Conservation (phyloP, 129 eudicot genomes). For the Flaveria trinervia region DNA sequence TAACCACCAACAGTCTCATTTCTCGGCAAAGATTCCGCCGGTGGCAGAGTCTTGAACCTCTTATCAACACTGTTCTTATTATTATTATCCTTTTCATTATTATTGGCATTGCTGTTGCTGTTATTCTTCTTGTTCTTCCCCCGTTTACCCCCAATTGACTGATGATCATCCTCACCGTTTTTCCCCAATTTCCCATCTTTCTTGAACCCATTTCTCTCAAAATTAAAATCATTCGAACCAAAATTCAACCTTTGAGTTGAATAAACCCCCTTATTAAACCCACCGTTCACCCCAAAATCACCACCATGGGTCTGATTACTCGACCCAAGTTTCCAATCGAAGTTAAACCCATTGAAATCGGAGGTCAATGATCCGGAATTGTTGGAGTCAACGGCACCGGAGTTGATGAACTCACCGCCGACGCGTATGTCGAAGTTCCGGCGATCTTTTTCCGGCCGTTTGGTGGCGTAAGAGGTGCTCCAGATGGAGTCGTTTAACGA, state of each 20-base stretch:
- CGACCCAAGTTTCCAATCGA: slow-evolving; percentile 61
- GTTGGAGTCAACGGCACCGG: slow-evolving; percentile 2
- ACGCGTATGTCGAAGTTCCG: slow-evolving; percentile 83
- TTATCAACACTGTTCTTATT: slow-evolving; percentile 58
- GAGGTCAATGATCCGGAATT: slow-evolving; percentile 17
- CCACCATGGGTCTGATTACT: slow-evolving; percentile 17
- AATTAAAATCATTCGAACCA: slow-evolving; percentile 6
- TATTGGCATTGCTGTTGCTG: not conserved
- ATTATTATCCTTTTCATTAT: not conserved
- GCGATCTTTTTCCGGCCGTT: slow-evolving; percentile 57
- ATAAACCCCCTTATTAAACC: slow-evolving; percentile 88
- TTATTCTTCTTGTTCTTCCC: slow-evolving; percentile 52
- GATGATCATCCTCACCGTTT: slow-evolving; percentile 37
- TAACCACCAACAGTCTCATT: slow-evolving; percentile 94
- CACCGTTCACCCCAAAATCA: slow-evolving; percentile 62
- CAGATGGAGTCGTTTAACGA: slow-evolving; percentile 91
- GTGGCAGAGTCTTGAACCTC: slow-evolving; percentile 93
- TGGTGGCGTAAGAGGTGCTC: slow-evolving; percentile 68
- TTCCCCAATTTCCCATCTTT: slow-evolving; percentile 39
- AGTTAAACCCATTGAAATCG: slow-evolving; percentile 56
- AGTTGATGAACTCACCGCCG: slow-evolving; percentile 44
- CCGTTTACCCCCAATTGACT: slow-evolving; percentile 51
- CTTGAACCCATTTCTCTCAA: slow-evolving; percentile 34
- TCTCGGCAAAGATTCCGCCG: slow-evolving; percentile 87
- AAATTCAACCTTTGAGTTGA: slow-evolving; percentile 49